Percentiles rank a stretch among this genome's conserved stretches.
Evolutionary conservation across 164 flowering plant species (phyloP).

Genomic region (Aristolochia contorta): DNA sequence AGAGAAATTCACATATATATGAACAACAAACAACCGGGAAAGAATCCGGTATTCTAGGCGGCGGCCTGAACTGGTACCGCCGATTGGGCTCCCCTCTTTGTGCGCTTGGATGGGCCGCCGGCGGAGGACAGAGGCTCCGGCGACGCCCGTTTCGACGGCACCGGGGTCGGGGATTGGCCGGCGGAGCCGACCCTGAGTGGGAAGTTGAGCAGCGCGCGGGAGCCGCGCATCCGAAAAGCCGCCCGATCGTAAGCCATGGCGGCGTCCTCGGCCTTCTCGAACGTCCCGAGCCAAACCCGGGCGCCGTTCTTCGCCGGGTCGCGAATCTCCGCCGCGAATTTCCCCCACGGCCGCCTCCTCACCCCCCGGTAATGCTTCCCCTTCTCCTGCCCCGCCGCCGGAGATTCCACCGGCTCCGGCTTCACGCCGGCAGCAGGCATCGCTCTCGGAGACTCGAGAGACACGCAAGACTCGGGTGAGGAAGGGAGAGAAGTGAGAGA

Average conservation of each 20-base stretch:
- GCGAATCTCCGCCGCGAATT: conserved; percentile 34
- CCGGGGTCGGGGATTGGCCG: neutral
- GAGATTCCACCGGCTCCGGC: conserved; percentile 19
- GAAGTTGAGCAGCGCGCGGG: conserved; percentile 34
- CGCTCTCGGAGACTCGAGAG: neutral
- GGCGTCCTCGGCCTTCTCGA: conserved; percentile 38
- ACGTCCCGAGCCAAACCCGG: conserved; percentile 42
- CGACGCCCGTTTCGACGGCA: conserved; percentile 1
- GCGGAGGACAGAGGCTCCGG: conserved; percentile 11
- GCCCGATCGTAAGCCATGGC: conserved; percentile 39
- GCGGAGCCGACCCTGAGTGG: conserved; percentile 22
- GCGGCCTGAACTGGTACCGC: conserved; percentile 2
- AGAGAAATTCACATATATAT: too few species aligned
- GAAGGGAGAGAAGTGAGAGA: conserved; percentile 1
- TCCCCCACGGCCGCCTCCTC: conserved; percentile 40
- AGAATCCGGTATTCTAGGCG: too few species aligned
- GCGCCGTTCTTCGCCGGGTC: conserved; percentile 46
- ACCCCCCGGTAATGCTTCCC: conserved; percentile 40
- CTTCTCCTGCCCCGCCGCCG: conserved; percentile 4
- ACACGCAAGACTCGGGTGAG: neutral
- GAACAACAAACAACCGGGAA: too few species aligned
- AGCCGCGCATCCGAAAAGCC: conserved; percentile 35
- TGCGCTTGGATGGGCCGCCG: conserved; percentile 15
- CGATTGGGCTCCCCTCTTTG: conserved; percentile 6
- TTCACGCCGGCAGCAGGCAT: conserved; percentile 4